phyloP scores from a whole-genome alignment of 345 rosid genomes.

The Anacardium occidentale region DNA sequence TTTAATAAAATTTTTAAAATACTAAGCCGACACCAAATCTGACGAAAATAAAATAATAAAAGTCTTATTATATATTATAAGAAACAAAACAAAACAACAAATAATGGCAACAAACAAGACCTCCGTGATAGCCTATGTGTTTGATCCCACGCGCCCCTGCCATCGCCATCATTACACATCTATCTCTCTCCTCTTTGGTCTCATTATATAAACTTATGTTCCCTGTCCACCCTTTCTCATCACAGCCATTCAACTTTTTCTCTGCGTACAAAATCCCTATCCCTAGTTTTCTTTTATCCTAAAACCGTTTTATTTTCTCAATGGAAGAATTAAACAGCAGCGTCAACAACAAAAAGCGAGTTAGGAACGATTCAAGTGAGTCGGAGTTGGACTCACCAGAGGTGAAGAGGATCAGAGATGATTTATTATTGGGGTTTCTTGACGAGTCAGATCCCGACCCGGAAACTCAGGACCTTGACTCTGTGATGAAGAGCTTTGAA shows the following conservation, averaged over 20 bases:
- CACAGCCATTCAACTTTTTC: constrained; percentile 7
- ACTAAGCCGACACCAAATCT: constrained; percentile 23
- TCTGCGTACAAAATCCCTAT: constrained; percentile 14
- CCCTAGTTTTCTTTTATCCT: not conserved
- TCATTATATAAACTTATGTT: constrained; percentile 46
- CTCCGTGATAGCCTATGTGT: constrained; percentile 49
- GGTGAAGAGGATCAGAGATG: constrained; percentile 47
- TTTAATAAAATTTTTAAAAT: constrained; percentile 19
- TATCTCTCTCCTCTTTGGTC: constrained; percentile 27
- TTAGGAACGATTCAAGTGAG: constrained; percentile 41
- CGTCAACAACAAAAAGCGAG: constrained; percentile 39
- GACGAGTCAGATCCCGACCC: constrained; percentile 34
- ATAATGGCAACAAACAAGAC: constrained; percentile 26
- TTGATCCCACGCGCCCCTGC: constrained; percentile 47
- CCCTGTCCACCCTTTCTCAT: constrained; percentile 30
- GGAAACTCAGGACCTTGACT: constrained; percentile 37
- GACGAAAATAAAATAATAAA: not conserved
- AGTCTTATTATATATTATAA: not conserved
- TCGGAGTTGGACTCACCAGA: constrained; percentile 31
- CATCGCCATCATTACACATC: constrained; percentile 25
- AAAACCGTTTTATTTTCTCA: not conserved
- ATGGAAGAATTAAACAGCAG: constrained; percentile 36
- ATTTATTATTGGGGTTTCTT: constrained; percentile 29
- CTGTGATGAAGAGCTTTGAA: constrained; percentile 47
- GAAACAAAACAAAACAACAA: constrained; percentile 1